Base-by-base conservation (phyloP, 2,329 filamentous ascomycete species). In the Ascomycota sp. region DNA sequence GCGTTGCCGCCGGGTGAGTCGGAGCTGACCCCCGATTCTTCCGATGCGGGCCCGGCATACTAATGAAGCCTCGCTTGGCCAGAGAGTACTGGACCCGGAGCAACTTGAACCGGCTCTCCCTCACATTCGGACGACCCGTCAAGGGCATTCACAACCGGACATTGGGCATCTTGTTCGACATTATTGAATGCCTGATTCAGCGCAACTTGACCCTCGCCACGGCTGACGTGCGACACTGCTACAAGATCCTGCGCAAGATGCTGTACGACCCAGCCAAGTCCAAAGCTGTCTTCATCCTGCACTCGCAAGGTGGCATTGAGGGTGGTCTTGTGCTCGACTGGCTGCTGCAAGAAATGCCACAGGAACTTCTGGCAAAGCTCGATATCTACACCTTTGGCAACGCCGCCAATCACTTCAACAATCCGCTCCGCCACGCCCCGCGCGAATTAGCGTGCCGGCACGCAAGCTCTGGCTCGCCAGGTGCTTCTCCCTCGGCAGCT, bases 391-490 rank as follows among this genome's bases (percentile, higher is more conserved):
- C 78, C 0, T 86, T 86, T 45, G 79, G 76, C 20, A 76, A 69
- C 33, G 78, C 77, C 0, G 75, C 79, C 0, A 81, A 81, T 41
- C 77, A 85, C 47, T 85, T 82, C 56, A 83, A 83, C 48, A 81
- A 82, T 37, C 79, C 78, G 0, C 63, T 69, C 38, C 57, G 63
- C 3, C 61, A 65, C 33, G 40, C 55, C 8, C 41, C 25, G n/a
- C n/a, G n/a, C n/a, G n/a, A n/a, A n/a, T n/a, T 27, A 17, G 25
- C 25, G 13, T 3, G 25, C 25, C n/a, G n/a, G n/a, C n/a, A n/a
- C n/a, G n/a, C n/a, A n/a, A n/a, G n/a, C n/a, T n/a, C n/a, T n/a
- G n/a, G n/a, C n/a, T n/a, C n/a, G n/a, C n/a, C n/a, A n/a, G n/a
- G n/a, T n/a, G n/a, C n/a, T n/a, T n/a, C n/a, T 5, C 46, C 52